A percentile compares a stretch with the other conserved stretches of the same genome.
Evolutionary conservation across 1,284 basidiomycete species (phyloP).

Genomic region (Fomitiporia mediterranea): DNA sequence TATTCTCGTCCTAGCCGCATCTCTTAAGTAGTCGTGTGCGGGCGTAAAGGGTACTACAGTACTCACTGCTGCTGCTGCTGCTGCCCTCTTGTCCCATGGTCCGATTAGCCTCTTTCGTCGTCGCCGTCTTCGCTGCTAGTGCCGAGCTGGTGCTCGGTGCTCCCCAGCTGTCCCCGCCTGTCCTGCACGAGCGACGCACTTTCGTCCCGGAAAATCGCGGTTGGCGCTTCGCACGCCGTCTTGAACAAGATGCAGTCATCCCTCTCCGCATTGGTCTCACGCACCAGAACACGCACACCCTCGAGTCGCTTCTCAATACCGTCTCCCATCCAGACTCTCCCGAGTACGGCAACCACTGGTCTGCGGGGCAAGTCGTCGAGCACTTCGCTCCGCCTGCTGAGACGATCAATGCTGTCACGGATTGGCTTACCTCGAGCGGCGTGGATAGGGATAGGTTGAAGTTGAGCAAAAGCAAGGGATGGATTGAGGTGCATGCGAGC

Average conservation of each 20-base stretch:
- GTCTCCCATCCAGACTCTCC: conserved; percentile 36
- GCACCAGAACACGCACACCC: conserved; percentile 34
- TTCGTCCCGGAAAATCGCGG: conserved; percentile 14
- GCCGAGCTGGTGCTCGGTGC: background rate
- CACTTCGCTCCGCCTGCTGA: conserved; percentile 37
- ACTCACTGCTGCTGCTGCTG: no score
- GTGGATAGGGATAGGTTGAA: conserved; percentile 30
- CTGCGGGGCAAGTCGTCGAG: conserved; percentile 31
- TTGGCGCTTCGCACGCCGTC: conserved; percentile 16
- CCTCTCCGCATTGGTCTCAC: conserved; percentile 33
- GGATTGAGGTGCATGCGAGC: conserved; percentile 39
- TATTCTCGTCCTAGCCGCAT: no score
- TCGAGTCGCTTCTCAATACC: conserved; percentile 34
- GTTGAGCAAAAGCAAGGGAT: conserved; percentile 34
- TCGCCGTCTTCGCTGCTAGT: background rate
- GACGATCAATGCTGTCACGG: conserved; percentile 32
- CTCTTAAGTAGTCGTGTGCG: no score
- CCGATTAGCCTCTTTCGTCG: background rate
- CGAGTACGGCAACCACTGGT: conserved; percentile 36
- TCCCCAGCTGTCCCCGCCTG: conserved; percentile 15
- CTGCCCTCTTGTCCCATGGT: no score
- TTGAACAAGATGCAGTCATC: conserved; percentile 15
- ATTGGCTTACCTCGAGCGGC: conserved; percentile 38
- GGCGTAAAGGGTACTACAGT: no score
- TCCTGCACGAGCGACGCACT: conserved; percentile 17